Evolutionary conservation across 495 filamentous ascomycete genomes (phyloP).

Genomic region (Penicillium dipodomyicola): DNA sequence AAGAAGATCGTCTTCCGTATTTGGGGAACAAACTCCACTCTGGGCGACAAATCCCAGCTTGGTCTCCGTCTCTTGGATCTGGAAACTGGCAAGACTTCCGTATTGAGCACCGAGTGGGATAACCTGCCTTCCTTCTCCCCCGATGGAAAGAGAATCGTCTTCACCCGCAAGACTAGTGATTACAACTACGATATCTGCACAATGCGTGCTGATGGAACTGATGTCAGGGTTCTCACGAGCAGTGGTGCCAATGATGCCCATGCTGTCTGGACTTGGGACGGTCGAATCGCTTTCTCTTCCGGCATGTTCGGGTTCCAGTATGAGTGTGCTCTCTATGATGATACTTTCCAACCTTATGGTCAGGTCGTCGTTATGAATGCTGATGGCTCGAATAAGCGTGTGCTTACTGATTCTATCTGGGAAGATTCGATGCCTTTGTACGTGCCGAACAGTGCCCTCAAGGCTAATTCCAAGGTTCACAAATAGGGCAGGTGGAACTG

Average conservation of each 20-base stretch:
- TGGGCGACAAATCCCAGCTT: slow-evolving; percentile 20
- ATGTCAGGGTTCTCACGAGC: slow-evolving; percentile 31
- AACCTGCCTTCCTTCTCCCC: slow-evolving; percentile 34
- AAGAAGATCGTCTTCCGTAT: slow-evolving; percentile 32
- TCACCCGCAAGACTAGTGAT: slow-evolving; percentile 29
- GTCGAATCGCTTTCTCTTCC: slow-evolving; percentile 32
- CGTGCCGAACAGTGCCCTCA: neutral
- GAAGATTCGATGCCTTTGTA: slow-evolving; percentile 37
- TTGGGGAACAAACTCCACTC: slow-evolving; percentile 23
- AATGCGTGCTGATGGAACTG: slow-evolving; percentile 36
- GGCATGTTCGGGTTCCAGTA: slow-evolving; percentile 38
- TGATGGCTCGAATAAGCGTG: slow-evolving; percentile 30
- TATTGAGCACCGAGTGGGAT: slow-evolving; percentile 29
- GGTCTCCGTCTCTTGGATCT: slow-evolving; percentile 32
- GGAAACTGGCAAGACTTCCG: slow-evolving; percentile 21
- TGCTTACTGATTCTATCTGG: slow-evolving; percentile 35
- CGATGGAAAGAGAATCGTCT: slow-evolving; percentile 29
- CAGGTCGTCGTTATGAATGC: slow-evolving; percentile 36
- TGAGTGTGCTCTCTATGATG: slow-evolving; percentile 33
- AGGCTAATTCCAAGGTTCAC: neutral
- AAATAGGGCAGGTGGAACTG: neutral
- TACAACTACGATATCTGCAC: slow-evolving; percentile 41
- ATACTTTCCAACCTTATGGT: slow-evolving; percentile 39
- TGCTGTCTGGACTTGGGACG: slow-evolving; percentile 40
- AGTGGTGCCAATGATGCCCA: slow-evolving; percentile 43